Conservation (phyloP, 169 alveolate genomes). For the Cystoisospora suis region DNA sequence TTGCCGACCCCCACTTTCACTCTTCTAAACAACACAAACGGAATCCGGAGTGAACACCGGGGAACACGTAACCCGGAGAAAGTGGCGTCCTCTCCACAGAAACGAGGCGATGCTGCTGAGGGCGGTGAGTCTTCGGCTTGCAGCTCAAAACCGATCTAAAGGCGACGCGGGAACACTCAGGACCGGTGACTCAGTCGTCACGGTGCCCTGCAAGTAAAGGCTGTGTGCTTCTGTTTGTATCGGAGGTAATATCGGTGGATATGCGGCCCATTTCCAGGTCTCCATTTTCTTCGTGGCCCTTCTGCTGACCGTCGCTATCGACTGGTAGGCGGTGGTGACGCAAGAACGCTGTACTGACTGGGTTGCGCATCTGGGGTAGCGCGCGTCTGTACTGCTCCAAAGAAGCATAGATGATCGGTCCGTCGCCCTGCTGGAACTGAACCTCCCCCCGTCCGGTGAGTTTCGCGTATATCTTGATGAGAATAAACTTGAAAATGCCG, state of each 20-base stretch:
- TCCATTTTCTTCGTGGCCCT: not conserved
- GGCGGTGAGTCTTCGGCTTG: too few relatives aligned
- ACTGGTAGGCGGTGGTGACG: not conserved
- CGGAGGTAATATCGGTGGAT: too few relatives aligned
- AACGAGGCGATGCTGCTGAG: too few relatives aligned
- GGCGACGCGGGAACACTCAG: too few relatives aligned
- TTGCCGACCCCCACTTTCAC: too few relatives aligned
- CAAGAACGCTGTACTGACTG: conserved; percentile 13
- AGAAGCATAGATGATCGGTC: conserved; percentile 52
- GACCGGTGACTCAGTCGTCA: too few relatives aligned
- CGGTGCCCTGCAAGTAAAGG: not conserved
- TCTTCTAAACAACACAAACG: too few relatives aligned
- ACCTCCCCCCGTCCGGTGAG: conserved; percentile 54
- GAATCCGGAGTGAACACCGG: too few relatives aligned
- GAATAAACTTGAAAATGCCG: conserved; percentile 41
- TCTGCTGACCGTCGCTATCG: not conserved
- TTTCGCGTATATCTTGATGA: conserved; percentile 34
- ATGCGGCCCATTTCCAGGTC: not conserved
- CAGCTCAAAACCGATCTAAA: too few relatives aligned
- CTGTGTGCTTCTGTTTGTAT: not conserved
- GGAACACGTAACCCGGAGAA: too few relatives aligned
- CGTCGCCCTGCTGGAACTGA: conserved; percentile 51
- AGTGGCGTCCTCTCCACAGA: too few relatives aligned
- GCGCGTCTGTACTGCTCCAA: conserved; percentile 49
- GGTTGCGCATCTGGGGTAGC: conserved; percentile 53